phyloP scores from a whole-genome alignment of 2,329 filamentous ascomycete species.

The Penicillium olsonii region DNA sequence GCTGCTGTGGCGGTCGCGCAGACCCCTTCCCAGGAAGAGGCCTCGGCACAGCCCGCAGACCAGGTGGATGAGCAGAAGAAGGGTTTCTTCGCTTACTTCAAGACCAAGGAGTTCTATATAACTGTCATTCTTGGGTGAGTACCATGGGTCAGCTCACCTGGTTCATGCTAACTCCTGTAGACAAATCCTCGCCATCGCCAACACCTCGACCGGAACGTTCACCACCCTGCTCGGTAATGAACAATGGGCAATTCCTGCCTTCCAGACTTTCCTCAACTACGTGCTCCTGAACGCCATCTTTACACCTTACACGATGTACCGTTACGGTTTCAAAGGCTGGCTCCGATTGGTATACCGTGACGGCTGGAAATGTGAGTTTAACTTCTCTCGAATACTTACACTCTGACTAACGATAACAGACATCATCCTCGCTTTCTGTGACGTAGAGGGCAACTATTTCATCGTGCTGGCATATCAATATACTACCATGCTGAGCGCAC shows the following conservation, averaged over 20 bases:
- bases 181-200: constrained; percentile 83
- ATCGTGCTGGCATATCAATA: constrained; percentile 91
- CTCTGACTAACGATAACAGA: constrained; percentile 43
- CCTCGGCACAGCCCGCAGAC: constrained; percentile 30
- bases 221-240: constrained; percentile 69
- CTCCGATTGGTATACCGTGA: constrained; percentile 63
- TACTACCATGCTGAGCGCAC: constrained; percentile 88
- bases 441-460: constrained; percentile 98
- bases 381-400: background rate
- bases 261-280: constrained; percentile 97
- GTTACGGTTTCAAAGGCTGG: constrained; percentile 75
- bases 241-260: constrained; percentile 83
- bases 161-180: constrained; percentile 34
- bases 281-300: constrained; percentile 80
- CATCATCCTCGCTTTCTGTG: constrained; percentile 86
- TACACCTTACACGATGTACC: constrained; percentile 74
- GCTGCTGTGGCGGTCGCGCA: constrained; percentile 17
- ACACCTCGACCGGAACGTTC: constrained; percentile 91
- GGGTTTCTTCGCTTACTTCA: constrained; percentile 68
- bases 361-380: constrained; percentile 75
- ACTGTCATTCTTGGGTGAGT: constrained; percentile 72
- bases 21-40: constrained; percentile 14
- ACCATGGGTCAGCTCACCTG: too few relatives aligned
- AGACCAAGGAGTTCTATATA: constrained; percentile 84
- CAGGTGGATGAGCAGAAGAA: constrained; percentile 47